Evolutionary conservation across 495 filamentous ascomycete genomes (phyloP).

Genomic region (Aspergillus saccharolyticus): DNA sequence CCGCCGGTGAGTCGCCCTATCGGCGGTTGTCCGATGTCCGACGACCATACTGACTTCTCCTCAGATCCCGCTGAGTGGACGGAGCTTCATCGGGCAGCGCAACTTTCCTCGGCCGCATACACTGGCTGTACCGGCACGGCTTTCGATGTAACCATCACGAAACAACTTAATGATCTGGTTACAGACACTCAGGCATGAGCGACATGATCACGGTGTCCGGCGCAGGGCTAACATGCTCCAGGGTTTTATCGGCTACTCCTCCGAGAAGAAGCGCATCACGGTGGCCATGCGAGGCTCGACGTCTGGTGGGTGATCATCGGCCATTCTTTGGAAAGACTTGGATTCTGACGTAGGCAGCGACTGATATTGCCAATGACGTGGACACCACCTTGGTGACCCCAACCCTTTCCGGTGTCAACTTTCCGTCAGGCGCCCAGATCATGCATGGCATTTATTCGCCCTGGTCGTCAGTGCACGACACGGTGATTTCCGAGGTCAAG

Average conservation of each 20-base stretch:
- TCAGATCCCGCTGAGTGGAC: constrained; percentile 22
- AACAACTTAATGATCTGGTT: constrained; percentile 18
- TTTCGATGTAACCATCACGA: constrained; percentile 33
- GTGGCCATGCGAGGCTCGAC: constrained; percentile 34
- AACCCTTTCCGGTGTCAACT: constrained; percentile 25
- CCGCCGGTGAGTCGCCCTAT: not conserved
- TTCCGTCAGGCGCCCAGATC: constrained; percentile 27
- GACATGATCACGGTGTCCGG: not conserved
- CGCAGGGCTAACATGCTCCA: not conserved
- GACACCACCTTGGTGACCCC: constrained; percentile 30
- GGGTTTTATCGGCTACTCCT: constrained; percentile 32
- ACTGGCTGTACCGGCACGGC: constrained; percentile 24
- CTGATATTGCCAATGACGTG: constrained; percentile 34
- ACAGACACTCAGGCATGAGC: constrained; percentile 27
- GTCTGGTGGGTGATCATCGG: constrained; percentile 12
- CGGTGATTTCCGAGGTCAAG: constrained; percentile 27
- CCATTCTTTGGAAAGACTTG: not conserved
- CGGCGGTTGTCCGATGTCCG: not conserved
- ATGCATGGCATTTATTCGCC: constrained; percentile 27
- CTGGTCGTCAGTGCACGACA: constrained; percentile 30
- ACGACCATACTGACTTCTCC: not conserved
- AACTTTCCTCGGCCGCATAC: constrained; percentile 34
- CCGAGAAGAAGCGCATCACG: constrained; percentile 21
- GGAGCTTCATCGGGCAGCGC: constrained; percentile 25
- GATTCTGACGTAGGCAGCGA: constrained; percentile 8